Percentiles rank a stretch among this genome's conserved stretches.
phyloP scores from a whole-genome alignment of 495 filamentous ascomycete genomes.

The Cercophora sp. region DNA sequence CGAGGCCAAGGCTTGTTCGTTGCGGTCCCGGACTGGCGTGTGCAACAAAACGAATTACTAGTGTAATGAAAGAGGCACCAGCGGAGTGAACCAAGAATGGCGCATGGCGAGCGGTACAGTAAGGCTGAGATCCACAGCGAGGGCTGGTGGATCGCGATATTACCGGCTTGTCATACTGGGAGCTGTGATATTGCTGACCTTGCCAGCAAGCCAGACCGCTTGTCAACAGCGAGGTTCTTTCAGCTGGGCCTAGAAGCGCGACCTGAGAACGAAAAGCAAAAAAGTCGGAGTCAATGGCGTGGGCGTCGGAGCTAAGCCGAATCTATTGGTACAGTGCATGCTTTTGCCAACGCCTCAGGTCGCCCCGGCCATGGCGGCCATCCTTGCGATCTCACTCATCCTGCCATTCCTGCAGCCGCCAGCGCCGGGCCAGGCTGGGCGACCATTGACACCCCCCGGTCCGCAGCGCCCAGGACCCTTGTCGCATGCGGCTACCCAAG shows the following conservation, averaged over 20 bases:
- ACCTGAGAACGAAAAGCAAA: not conserved
- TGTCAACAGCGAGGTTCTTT: not conserved
- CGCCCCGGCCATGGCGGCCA: too few species aligned
- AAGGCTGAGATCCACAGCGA: not conserved
- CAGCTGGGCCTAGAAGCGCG: not conserved
- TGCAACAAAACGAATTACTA: not conserved
- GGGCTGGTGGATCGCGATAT: not conserved
- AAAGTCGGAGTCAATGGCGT: not conserved
- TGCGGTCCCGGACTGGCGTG: not conserved
- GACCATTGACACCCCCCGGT: conserved; percentile 1
- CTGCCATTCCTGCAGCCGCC: not conserved
- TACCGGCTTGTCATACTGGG: not conserved
- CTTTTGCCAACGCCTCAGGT: not conserved
- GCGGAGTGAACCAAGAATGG: not conserved
- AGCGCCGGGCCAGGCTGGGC: not conserved
- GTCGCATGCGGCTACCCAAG: not conserved
- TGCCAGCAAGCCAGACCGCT: too few species aligned
- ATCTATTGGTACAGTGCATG: not conserved
- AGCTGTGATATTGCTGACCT: too few species aligned
- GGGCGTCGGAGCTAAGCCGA: not conserved
- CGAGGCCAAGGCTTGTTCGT: not conserved
- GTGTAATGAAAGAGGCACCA: not conserved
- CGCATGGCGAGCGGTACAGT: too few species aligned
- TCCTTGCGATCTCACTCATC: conserved; percentile 7
- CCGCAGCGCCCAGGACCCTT: not conserved